Evolutionary conservation across 192 early-diverging fungal genomes (phyloP).

Genomic region (Diversispora epigaea): DNA sequence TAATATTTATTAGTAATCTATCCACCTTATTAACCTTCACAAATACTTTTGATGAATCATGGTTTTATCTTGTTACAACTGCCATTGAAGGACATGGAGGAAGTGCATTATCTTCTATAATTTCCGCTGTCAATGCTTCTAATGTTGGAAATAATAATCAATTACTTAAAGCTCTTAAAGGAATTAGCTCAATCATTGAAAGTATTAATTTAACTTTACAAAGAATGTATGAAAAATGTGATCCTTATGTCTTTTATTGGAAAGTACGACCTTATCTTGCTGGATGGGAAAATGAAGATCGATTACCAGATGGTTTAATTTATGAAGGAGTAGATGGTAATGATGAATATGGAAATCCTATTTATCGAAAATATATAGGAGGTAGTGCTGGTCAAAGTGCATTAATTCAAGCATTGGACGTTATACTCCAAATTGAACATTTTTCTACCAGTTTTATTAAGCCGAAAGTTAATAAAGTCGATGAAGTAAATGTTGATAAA

Average conservation of each 20-base stretch:
- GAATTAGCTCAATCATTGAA: slow-evolving; percentile 54
- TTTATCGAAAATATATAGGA: slow-evolving; percentile 80
- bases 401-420: slow-evolving; percentile 89
- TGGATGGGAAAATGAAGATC: slow-evolving; percentile 87
- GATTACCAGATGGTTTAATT: slow-evolving; percentile 82
- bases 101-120: slow-evolving; percentile 64
- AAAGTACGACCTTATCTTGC: slow-evolving; percentile 87
- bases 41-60: slow-evolving; percentile 88
- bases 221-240: slow-evolving; percentile 91
- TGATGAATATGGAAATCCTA: slow-evolving; percentile 51
- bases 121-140: slow-evolving; percentile 61
- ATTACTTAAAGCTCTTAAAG: slow-evolving; percentile 52
- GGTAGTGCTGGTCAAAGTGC: slow-evolving; percentile 93
- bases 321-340: slow-evolving; percentile 86
- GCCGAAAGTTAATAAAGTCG: slow-evolving; percentile 10
- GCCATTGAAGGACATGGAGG: slow-evolving; percentile 85
- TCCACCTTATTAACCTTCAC: slow-evolving; percentile 80
- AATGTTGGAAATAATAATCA: slow-evolving; percentile 53
- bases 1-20: slow-evolving; percentile 62
- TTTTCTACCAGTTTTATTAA: slow-evolving; percentile 62
- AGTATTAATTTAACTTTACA: slow-evolving; percentile 57
- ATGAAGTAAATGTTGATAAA: too few species aligned
- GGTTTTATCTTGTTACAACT: slow-evolving; percentile 94
- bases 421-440: slow-evolving; percentile 86
- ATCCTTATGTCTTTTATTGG: slow-evolving; percentile 94